Evolutionary conservation across 192 early-diverging fungal species (phyloP), one percentile per base, ranked within the genome.

Genomic region (Geranomyces variabilis): DNA sequence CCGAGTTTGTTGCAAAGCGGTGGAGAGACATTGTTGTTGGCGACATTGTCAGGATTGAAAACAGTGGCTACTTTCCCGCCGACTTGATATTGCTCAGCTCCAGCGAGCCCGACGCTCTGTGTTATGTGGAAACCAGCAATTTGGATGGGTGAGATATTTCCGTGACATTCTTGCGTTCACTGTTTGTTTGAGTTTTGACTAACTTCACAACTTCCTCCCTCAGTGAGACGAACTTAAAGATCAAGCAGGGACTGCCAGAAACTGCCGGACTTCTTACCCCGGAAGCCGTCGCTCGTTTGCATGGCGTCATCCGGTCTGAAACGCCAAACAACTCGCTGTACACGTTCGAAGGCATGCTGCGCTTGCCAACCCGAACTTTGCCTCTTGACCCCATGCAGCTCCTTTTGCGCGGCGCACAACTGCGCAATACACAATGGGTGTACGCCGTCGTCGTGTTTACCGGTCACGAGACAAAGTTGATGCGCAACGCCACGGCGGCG

Each of bases 361-460:
- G 41, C 10, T 70, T 80, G 10, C 71, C 87, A 22, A 82, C 78
- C 31, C 86, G 89, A 30, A 90, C 93, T 59, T 46, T 91, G 45
- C 84, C 97, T 13, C 75, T 99, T 33, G 91, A 93, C 53, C 97
- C 97, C 0, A 90, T 86, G 19, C 95, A 96, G 79, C 78, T 99
- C 8, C 85, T 99, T 57, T 81, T 97, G 41, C 82, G 95, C 56
- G 97, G 97, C 14, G 95, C 97, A n/a, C 91, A 93, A 75, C 79
- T 97, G 66, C 88, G 94, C 55, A 99, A 99, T 74, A 99, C 97
- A 6, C 75, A 76, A 51, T 99, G 97, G 97, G 81, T 96, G 47
- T 99, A 97, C 76, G 95, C 89, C n/a, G 73, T 96, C n/a, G 94
- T 95, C 6, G 85, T 97, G n/a, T 96, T 96, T 72, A 99, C 97